These are phyloP conservation scores for Kazachstania kunashirensis DNA, from an alignment of 805 yeast species.

Conservation along the genomic window DNA sequence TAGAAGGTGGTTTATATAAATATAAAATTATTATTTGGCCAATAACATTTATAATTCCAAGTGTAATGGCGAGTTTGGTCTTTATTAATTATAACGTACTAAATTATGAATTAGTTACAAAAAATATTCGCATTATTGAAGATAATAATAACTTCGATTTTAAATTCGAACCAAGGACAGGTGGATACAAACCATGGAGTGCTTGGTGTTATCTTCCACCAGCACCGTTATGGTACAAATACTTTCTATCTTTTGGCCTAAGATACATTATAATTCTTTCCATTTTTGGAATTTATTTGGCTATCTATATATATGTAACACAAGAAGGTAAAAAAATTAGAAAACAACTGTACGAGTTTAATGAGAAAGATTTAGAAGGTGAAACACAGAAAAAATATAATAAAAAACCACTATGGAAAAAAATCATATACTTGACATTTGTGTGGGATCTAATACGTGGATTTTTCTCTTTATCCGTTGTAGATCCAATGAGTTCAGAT, in stretches of 20 bases:
- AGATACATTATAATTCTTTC: slow-evolving; percentile 56
- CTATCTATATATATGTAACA: slow-evolving; percentile 65
- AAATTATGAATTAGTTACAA: slow-evolving; percentile 9
- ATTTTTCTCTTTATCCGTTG: slow-evolving; percentile 18
- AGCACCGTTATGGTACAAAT: slow-evolving; percentile 60
- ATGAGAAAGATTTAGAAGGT: background rate
- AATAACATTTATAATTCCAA: slow-evolving; percentile 49
- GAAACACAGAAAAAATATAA: background rate
- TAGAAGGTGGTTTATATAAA: slow-evolving; percentile 68
- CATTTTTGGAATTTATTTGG: slow-evolving; percentile 54
- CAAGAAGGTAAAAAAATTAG: slow-evolving; percentile 49
- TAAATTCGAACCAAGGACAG: slow-evolving; percentile 21
- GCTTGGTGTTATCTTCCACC: slow-evolving; percentile 77
- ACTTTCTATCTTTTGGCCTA: slow-evolving; percentile 74
- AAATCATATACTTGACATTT: background rate
- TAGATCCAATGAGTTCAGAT: slow-evolving; percentile 9
- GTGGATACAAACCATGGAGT: slow-evolving; percentile 52
- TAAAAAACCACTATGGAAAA: background rate
- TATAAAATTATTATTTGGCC: slow-evolving; percentile 50
- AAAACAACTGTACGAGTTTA: slow-evolving; percentile 23
- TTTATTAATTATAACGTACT: slow-evolving; percentile 37
- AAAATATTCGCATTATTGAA: slow-evolving; percentile 17
- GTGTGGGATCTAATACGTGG: slow-evolving; percentile 5
- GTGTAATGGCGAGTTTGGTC: slow-evolving; percentile 60
- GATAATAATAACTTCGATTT: slow-evolving; percentile 21